phyloP scores from a whole-genome alignment of 495 filamentous ascomycete species.

The Cairneyella variabilis region DNA sequence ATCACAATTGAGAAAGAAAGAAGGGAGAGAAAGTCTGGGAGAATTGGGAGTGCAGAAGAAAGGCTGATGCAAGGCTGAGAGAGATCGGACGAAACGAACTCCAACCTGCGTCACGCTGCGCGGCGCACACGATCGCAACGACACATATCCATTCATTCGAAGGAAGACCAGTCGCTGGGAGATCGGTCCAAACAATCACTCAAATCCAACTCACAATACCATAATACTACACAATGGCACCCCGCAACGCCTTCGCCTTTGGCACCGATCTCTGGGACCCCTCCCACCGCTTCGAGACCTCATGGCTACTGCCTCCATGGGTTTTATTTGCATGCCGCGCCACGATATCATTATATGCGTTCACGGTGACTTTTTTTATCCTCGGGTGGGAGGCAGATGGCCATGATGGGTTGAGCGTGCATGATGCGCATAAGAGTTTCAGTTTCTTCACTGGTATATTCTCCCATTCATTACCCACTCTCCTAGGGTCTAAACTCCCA shows the following conservation, averaged over 20 bases:
- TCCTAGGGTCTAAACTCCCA: conserved; percentile 23
- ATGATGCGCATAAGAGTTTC: conserved; percentile 49
- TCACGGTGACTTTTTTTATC: conserved; percentile 65
- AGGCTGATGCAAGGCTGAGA: too few relatives aligned
- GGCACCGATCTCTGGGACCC: conserved; percentile 50
- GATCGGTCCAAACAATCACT: too few relatives aligned
- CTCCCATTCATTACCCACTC: not conserved
- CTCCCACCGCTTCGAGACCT: conserved; percentile 65
- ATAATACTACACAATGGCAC: conserved; percentile 14
- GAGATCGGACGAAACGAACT: too few relatives aligned
- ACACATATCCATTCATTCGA: too few relatives aligned
- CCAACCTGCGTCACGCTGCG: too few relatives aligned
- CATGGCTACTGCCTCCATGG: conserved; percentile 68
- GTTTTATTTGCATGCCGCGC: conserved; percentile 55
- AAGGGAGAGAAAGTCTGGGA: too few relatives aligned
- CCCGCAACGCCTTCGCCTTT: conserved; percentile 31
- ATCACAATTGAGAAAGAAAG: too few relatives aligned
- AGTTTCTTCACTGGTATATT: conserved; percentile 73
- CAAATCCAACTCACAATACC: too few relatives aligned
- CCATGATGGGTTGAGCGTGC: conserved; percentile 23
- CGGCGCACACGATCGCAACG: too few relatives aligned
- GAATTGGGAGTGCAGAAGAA: too few relatives aligned
- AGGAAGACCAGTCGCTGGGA: too few relatives aligned
- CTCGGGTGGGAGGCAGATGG: conserved; percentile 52
- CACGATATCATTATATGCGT: conserved; percentile 64